A percentile compares a stretch with the other conserved stretches of the same genome.
Evolutionary conservation across 192 early-diverging fungal species (phyloP).

Genomic region (Mortierella antarctica): DNA sequence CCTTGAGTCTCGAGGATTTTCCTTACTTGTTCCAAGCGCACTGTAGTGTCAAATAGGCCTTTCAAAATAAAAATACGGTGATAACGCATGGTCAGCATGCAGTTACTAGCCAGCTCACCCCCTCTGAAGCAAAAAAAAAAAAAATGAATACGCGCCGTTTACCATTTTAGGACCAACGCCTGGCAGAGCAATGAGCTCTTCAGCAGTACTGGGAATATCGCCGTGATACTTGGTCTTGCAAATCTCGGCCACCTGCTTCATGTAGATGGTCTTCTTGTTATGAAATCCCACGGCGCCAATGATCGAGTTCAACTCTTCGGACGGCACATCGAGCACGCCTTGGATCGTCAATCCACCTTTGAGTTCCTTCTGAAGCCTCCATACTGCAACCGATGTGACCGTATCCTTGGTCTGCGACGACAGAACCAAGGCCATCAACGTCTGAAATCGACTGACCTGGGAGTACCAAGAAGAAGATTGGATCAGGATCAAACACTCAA

Average conservation of each 20-base stretch:
- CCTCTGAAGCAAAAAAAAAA: not conserved
- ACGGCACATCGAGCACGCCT: constrained; percentile 68
- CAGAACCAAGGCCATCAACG: constrained; percentile 86
- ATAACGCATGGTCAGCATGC: not conserved
- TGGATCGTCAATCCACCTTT: constrained; percentile 78
- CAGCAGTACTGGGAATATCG: constrained; percentile 87
- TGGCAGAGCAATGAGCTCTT: constrained; percentile 80
- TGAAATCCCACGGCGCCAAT: constrained; percentile 93
- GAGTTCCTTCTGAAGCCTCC: constrained; percentile 68
- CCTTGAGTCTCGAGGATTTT: not conserved
- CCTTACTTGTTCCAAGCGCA: constrained; percentile 82
- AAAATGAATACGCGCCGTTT: constrained; percentile 2
- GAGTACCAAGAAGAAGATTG: not conserved
- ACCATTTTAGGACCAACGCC: constrained; percentile 97
- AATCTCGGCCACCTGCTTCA: constrained; percentile 83
- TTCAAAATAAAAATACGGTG: not conserved
- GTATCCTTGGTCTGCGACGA: constrained; percentile 96
- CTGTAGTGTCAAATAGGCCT: constrained; percentile 86
- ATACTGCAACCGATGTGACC: constrained; percentile 82
- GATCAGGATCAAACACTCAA: not conserved
- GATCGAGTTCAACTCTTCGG: constrained; percentile 72
- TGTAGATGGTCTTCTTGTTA: constrained; percentile 83
- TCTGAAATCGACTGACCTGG: constrained; percentile 82
- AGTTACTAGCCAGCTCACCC: not conserved
- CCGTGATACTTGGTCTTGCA: constrained; percentile 75